Evolutionary conservation across 805 yeast species (phyloP).

Genomic region (Kazachstania viticola): DNA sequence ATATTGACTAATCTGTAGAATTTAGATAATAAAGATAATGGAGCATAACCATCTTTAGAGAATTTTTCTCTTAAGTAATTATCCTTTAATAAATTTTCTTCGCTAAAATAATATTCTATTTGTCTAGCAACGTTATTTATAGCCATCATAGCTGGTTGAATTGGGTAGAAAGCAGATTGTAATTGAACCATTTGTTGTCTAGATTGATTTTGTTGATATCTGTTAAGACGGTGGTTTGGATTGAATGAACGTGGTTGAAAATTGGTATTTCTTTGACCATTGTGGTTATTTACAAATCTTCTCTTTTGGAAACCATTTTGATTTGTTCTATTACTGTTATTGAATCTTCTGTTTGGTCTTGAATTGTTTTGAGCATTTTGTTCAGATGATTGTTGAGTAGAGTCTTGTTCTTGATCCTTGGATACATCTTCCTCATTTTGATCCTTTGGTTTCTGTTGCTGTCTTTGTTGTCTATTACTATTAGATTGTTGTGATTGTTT

Average conservation of each 20-base stretch:
- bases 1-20: constrained; percentile 35
- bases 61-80: constrained; percentile 69
- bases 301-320: constrained; percentile 12
- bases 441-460: background rate
- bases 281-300: constrained; percentile 11
- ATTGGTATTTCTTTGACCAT: no score
- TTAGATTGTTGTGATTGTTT: constrained; percentile 2
- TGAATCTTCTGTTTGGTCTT: constrained; percentile 1
- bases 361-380: constrained; percentile 4
- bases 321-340: constrained; percentile 1
- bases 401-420: background rate
- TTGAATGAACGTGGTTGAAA: constrained; percentile 3
- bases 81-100: constrained; percentile 81
- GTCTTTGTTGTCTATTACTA: background rate
- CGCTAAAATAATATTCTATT: constrained; percentile 81
- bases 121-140: constrained; percentile 36
- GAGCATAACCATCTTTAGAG: constrained; percentile 23
- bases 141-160: constrained; percentile 19
- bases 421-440: constrained; percentile 1
- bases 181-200: constrained; percentile 17
- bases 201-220: constrained; percentile 7
- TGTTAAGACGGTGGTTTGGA: constrained; percentile 4
- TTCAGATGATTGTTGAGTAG: background rate
- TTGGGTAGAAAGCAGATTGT: constrained; percentile 9
- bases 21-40: constrained; percentile 19